These are phyloP conservation scores for Hysterangium stoloniferum DNA, from an alignment of 768 basidiomycete species.

Conservation along the genomic window DNA sequence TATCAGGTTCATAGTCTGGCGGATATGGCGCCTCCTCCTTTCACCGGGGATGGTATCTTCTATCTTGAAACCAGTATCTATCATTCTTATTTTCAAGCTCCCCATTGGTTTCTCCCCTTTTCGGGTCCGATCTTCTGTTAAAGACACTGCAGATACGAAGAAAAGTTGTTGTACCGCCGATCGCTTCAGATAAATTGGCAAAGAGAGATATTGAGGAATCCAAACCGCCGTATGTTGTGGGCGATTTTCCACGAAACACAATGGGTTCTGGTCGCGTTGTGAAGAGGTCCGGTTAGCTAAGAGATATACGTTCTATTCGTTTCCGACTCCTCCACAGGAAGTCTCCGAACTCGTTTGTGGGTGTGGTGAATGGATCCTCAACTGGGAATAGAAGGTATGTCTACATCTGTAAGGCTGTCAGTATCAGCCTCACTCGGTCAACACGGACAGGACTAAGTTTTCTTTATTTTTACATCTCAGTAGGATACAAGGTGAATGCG, in stretches of 20 bases:
- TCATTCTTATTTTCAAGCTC: background rate
- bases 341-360: conserved; percentile 72
- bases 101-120: background rate
- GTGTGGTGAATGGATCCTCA: conserved; percentile 67
- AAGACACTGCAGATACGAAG: background rate
- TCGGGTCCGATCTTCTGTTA: background rate
- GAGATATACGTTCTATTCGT: conserved; percentile 38
- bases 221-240: background rate
- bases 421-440: too few species aligned
- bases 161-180: background rate
- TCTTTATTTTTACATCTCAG: too few species aligned
- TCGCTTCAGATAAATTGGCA: background rate
- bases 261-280: background rate
- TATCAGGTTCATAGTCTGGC: conserved; percentile 51
- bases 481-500: too few species aligned
- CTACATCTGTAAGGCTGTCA: too few species aligned
- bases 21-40: conserved; percentile 58
- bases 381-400: conserved; percentile 52
- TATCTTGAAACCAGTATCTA: conserved; percentile 15
- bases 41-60: conserved; percentile 49
- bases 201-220: background rate
- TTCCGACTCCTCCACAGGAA: conserved; percentile 49
- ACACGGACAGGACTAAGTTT: too few species aligned
- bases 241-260: background rate
- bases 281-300: conserved; percentile 34